phyloP scores from a whole-genome alignment of 2,329 filamentous ascomycete species.

The Beauveria australis region DNA sequence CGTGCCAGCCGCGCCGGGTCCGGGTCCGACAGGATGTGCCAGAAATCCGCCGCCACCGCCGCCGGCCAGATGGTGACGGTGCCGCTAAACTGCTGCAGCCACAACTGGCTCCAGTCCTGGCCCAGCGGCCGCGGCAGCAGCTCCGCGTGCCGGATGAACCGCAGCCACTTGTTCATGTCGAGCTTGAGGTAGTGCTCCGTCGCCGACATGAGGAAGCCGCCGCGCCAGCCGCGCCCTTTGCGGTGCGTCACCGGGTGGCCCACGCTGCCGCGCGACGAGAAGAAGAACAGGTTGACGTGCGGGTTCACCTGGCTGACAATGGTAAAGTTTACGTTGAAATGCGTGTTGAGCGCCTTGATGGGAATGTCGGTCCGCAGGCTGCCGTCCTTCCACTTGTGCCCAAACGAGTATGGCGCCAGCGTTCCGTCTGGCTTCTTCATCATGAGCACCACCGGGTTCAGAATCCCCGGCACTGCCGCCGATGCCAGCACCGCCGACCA shows the following conservation, averaged over 20 bases:
- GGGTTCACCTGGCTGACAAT: slow-evolving; percentile 88
- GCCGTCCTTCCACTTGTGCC: slow-evolving; percentile 99
- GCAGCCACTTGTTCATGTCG: slow-evolving; percentile 95
- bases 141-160: slow-evolving; percentile 86
- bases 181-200: slow-evolving; percentile 93
- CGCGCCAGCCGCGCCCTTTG: slow-evolving; percentile 87
- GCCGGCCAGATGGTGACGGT: slow-evolving; percentile 97
- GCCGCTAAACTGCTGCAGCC: slow-evolving; percentile 89
- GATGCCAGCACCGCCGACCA: slow-evolving; percentile 96
- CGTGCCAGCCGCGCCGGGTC: slow-evolving; percentile 64
- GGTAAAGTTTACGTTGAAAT: slow-evolving; percentile 98
- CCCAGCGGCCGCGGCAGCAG: slow-evolving; percentile 81
- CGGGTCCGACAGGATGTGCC: slow-evolving; percentile 79
- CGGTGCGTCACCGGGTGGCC: slow-evolving; percentile 92
- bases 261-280: slow-evolving; percentile 84
- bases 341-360: slow-evolving; percentile 83
- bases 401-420: slow-evolving; percentile 86
- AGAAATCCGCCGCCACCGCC: slow-evolving; percentile 69
- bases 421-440: slow-evolving; percentile 75
- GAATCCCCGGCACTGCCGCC: slow-evolving; percentile 88
- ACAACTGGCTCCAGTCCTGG: slow-evolving; percentile 95
- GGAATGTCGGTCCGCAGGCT: slow-evolving; percentile 92
- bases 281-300: slow-evolving; percentile 98
- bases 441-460: slow-evolving; percentile 89
- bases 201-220: slow-evolving; percentile 86